Percentiles rank a stretch among this genome's conserved stretches.
Conservation (phyloP, 2,329 filamentous ascomycete species). For the Lasiodiplodia theobromae region DNA sequence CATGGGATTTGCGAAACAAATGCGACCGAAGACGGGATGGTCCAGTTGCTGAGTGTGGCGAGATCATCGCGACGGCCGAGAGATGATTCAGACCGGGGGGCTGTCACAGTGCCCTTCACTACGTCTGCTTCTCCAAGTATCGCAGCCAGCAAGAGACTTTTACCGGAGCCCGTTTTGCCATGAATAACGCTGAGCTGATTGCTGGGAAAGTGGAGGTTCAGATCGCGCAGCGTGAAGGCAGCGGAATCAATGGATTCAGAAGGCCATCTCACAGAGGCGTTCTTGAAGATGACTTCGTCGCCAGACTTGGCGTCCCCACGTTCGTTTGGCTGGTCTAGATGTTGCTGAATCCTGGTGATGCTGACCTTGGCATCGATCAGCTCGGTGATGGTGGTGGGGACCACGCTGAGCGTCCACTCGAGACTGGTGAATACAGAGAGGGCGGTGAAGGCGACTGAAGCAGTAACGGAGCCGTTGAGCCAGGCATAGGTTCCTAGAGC, state of each 20-base stretch:
- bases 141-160: conserved; percentile 75
- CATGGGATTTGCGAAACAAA: conserved; percentile 53
- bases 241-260: conserved; percentile 62
- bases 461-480: conserved; percentile 67
- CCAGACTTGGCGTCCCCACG: conserved; percentile 59
- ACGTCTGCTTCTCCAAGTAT: conserved; percentile 79
- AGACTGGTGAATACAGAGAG: conserved; percentile 77
- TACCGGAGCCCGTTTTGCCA: conserved; percentile 79
- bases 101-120: conserved; percentile 65
- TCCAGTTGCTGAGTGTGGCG: neutral
- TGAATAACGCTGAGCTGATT: conserved; percentile 76
- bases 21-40: conserved; percentile 49
- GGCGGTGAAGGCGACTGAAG: conserved; percentile 80
- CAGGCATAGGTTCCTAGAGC: conserved; percentile 73
- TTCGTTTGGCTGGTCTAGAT: conserved; percentile 72
- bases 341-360: conserved; percentile 72
- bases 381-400: conserved; percentile 76
- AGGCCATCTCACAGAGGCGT: conserved; percentile 77
- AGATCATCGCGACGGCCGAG: no score
- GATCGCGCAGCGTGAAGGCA: conserved; percentile 69
- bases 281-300: conserved; percentile 69
- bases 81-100: neutral
- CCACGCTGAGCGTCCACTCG: conserved; percentile 71
- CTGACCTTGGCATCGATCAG: conserved; percentile 77
- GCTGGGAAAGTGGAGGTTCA: conserved; percentile 71